These are phyloP conservation scores for Chalaropsis thielavioides DNA, from an alignment of 2,329 filamentous ascomycete genomes.

Conservation along the genomic window DNA sequence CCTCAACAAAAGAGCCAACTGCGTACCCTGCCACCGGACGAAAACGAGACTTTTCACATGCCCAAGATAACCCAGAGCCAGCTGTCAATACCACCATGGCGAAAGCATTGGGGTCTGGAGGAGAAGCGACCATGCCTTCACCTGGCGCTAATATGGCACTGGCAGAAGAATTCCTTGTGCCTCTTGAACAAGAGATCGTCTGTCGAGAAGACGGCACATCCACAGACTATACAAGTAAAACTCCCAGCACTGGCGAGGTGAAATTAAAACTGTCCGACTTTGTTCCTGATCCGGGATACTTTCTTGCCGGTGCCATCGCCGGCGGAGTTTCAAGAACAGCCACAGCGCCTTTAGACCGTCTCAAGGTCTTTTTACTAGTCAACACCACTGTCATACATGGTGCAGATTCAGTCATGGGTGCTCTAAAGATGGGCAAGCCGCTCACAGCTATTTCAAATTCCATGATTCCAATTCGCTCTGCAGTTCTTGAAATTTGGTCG, in stretches of 20 bases:
- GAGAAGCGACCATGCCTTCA: background rate
- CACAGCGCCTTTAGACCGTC: conserved; percentile 86
- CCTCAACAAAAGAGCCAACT: background rate
- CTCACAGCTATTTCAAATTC: conserved; percentile 50
- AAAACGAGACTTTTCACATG: conserved; percentile 4
- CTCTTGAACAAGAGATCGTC: background rate
- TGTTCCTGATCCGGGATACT: conserved; percentile 89
- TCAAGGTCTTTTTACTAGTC: conserved; percentile 95
- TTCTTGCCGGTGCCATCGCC: conserved; percentile 85
- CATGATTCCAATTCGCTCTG: conserved; percentile 64
- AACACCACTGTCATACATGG: conserved; percentile 44
- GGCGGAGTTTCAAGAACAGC: conserved; percentile 90
- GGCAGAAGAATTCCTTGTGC: conserved; percentile 3
- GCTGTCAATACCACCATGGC: background rate
- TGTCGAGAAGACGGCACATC: background rate
- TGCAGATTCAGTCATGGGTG: conserved; percentile 43
- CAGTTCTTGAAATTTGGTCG: conserved; percentile 8
- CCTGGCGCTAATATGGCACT: background rate
- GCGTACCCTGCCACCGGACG: background rate
- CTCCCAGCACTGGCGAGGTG: conserved; percentile 8
- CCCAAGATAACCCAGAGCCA: conserved; percentile 20
- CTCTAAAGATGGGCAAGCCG: conserved; percentile 56
- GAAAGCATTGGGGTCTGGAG: background rate
- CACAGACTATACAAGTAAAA: conserved; percentile 1
- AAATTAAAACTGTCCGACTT: conserved; percentile 44